Conservation (phyloP, 2,329 filamentous ascomycete species). For the Cercospora brassicicola region DNA sequence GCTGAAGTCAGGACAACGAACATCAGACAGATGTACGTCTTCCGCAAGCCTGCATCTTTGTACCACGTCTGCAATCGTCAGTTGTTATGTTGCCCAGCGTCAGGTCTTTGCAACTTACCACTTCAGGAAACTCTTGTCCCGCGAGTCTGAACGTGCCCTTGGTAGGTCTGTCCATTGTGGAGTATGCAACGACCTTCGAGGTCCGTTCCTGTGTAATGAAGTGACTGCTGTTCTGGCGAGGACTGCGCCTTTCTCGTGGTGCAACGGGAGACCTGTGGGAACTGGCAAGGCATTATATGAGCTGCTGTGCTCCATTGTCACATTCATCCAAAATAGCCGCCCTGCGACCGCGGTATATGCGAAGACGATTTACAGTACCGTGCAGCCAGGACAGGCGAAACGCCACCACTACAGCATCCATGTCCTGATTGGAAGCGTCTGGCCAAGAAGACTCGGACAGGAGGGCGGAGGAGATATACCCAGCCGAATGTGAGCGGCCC, state of each 20-base stretch:
- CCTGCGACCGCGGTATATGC: conserved; percentile 2
- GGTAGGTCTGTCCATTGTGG: conserved; percentile 37
- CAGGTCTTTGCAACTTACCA: conserved; percentile 14
- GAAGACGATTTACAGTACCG: background rate
- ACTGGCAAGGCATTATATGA: conserved; percentile 12
- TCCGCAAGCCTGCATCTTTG: conserved; percentile 35
- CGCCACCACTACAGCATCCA: conserved; percentile 1
- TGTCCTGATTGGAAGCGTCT: conserved; percentile 1
- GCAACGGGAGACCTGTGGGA: background rate
- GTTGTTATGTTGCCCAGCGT: background rate
- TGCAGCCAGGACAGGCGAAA: conserved; percentile 3
- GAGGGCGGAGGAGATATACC: background rate
- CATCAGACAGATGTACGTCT: conserved; percentile 38
- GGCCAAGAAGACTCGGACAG: conserved; percentile 54
- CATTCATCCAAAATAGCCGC: conserved; percentile 18
- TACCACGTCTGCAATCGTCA: conserved; percentile 33
- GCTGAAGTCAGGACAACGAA: conserved; percentile 38
- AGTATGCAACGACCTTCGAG: background rate
- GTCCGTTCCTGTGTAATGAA: background rate
- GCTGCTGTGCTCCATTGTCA: background rate
- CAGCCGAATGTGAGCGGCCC: conserved; percentile 1
- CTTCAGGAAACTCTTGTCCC: conserved; percentile 36
- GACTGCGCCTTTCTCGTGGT: background rate
- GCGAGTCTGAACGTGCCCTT: conserved; percentile 38
- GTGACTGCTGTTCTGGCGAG: background rate